Percentiles rank a stretch among this genome's conserved stretches.
These are phyloP conservation scores for Orbilia oligospora DNA, from an alignment of 2,329 filamentous ascomycete genomes.

Conservation along the genomic window DNA sequence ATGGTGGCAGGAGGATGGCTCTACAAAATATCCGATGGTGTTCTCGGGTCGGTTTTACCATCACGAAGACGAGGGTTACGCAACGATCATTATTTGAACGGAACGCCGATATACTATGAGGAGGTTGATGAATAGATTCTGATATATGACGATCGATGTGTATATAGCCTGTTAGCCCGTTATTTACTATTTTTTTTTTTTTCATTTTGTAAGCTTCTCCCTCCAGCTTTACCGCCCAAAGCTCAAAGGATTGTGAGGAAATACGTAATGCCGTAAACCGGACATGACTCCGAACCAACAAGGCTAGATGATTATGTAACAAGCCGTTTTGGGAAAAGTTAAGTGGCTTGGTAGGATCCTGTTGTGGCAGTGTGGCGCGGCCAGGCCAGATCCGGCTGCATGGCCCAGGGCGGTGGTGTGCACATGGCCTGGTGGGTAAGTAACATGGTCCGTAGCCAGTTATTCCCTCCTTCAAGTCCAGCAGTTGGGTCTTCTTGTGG, in stretches of 20 bases:
- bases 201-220: not conserved
- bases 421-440: conserved; percentile 3
- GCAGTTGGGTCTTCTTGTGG: conserved; percentile 3
- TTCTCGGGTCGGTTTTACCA: conserved; percentile 66
- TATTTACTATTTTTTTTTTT: not conserved
- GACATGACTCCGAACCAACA: conserved; percentile 21
- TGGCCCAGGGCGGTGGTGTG: conserved; percentile 22
- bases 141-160: not conserved
- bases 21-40: conserved; percentile 87
- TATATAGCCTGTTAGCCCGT: not conserved
- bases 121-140: conserved; percentile 33
- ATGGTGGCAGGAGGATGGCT: conserved; percentile 95
- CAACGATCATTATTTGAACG: conserved; percentile 57
- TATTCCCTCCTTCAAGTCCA: not conserved
- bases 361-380: conserved; percentile 16
- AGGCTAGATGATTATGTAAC: conserved; percentile 27
- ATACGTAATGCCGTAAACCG: conserved; percentile 28
- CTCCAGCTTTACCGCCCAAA: not conserved
- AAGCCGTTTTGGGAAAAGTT: not conserved
- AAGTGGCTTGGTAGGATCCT: conserved; percentile 17
- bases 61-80: conserved; percentile 48
- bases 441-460: too few species aligned
- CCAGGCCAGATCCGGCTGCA: conserved; percentile 30
- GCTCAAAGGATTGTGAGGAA: not conserved
- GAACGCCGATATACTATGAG: conserved; percentile 58